Evolutionary conservation across 768 basidiomycete species (phyloP).

Genomic region (Tephrocybe sp.): DNA sequence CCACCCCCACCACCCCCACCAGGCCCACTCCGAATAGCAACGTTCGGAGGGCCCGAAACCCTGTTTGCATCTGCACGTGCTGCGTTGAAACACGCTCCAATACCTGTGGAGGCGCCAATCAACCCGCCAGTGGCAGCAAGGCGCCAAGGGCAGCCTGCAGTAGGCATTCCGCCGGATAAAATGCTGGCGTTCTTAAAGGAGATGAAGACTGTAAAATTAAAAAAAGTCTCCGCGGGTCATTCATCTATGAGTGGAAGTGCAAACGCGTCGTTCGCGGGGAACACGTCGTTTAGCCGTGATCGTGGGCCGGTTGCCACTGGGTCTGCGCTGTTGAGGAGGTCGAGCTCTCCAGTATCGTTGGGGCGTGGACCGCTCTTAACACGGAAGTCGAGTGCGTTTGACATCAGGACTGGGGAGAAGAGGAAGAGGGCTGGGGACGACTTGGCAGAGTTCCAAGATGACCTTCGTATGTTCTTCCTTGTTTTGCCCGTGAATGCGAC

Average conservation of each 20-base stretch:
- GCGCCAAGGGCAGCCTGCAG: constrained; percentile 60
- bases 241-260: constrained; percentile 7
- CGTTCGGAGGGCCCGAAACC: constrained; percentile 24
- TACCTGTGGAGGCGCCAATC: constrained; percentile 68
- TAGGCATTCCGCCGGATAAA: constrained; percentile 77
- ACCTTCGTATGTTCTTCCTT: constrained; percentile 25
- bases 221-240: constrained; percentile 44
- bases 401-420: constrained; percentile 26
- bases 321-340: background rate
- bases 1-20: constrained; percentile 40
- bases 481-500: background rate
- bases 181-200: constrained; percentile 82
- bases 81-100: constrained; percentile 55
- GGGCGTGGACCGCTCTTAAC: background rate
- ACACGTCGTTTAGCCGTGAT: constrained; percentile 5
- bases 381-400: background rate
- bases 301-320: background rate
- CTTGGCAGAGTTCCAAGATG: constrained; percentile 25
- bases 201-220: constrained; percentile 72
- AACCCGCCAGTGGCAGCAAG: constrained; percentile 42
- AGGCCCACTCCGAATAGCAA: constrained; percentile 31
- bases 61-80: constrained; percentile 65
- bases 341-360: background rate
- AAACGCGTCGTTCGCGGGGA: constrained; percentile 10
- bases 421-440: constrained; percentile 34